A percentile compares a stretch with the other conserved stretches of the same genome.
phyloP scores from a whole-genome alignment of 768 basidiomycete genomes.

The Suillus brevipes region DNA sequence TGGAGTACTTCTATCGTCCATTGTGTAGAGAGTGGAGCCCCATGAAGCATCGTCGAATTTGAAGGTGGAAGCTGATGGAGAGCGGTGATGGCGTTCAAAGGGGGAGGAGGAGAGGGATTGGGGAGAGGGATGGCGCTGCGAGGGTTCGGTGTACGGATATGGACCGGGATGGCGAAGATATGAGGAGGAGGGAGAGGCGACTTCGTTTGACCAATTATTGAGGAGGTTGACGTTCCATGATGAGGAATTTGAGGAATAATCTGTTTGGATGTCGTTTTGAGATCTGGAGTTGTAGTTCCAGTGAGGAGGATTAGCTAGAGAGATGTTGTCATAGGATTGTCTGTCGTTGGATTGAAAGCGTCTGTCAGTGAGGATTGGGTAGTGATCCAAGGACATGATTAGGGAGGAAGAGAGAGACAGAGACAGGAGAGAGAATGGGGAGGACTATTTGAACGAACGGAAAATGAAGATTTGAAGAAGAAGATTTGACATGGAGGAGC shows the following conservation, averaged over 20 bases:
- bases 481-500: slow-evolving; percentile 18
- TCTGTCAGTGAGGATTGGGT: slow-evolving; percentile 32
- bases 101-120: slow-evolving; percentile 16
- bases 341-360: slow-evolving; percentile 32
- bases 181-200: slow-evolving; percentile 23
- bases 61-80: slow-evolving; percentile 16
- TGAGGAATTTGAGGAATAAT: slow-evolving; percentile 19
- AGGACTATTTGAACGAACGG: slow-evolving; percentile 27
- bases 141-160: slow-evolving; percentile 16
- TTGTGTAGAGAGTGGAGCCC: slow-evolving; percentile 33
- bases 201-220: slow-evolving; percentile 11
- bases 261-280: slow-evolving; percentile 15
- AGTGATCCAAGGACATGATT: slow-evolving; percentile 33
- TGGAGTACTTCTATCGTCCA: slow-evolving; percentile 34
- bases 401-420: too few relatives aligned
- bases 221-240: slow-evolving; percentile 22
- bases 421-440: too few relatives aligned
- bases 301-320: slow-evolving; percentile 21
- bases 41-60: slow-evolving; percentile 30
- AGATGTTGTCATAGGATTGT: slow-evolving; percentile 23
- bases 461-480: slow-evolving; percentile 13
- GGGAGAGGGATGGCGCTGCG: slow-evolving; percentile 22
- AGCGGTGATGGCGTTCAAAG: slow-evolving; percentile 17
- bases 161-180: slow-evolving; percentile 26
- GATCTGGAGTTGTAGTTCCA: slow-evolving; percentile 30